Percentiles rank a stretch among this genome's conserved stretches.
phyloP scores from a whole-genome alignment of 371 early-diverging fungal genomes.

The Rhizopus sp. region DNA sequence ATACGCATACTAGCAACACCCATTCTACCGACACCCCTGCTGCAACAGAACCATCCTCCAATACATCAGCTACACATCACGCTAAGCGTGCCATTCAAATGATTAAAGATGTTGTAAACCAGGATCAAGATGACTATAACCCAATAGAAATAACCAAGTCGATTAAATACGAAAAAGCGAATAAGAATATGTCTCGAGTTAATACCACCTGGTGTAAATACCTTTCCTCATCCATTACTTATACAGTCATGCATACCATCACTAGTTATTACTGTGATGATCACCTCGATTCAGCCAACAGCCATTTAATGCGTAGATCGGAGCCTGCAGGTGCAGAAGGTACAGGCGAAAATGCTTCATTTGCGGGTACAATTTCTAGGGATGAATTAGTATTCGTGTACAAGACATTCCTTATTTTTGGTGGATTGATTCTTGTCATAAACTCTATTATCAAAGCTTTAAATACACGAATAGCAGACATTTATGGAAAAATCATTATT shows the following conservation, averaged over 20 bases:
- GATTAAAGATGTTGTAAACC: neutral
- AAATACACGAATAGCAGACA: constrained; percentile 46
- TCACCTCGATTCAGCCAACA: neutral
- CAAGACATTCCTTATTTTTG: constrained; percentile 50
- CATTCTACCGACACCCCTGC: constrained; percentile 3
- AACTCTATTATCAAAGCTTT: constrained; percentile 53
- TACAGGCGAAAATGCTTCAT: constrained; percentile 15
- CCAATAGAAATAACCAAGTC: constrained; percentile 6
- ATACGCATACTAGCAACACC: no score
- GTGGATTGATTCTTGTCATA: constrained; percentile 44
- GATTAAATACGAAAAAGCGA: neutral
- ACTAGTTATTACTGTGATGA: constrained; percentile 1
- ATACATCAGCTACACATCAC: neutral
- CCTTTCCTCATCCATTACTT: neutral
- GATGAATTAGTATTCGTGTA: constrained; percentile 45
- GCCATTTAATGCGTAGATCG: constrained; percentile 19
- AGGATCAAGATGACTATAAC: constrained; percentile 1
- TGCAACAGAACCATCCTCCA: neutral
- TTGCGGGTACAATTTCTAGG: constrained; percentile 11
- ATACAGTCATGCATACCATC: constrained; percentile 5
- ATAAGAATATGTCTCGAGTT: neutral
- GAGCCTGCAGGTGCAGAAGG: constrained; percentile 19
- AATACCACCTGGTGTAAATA: constrained; percentile 11
- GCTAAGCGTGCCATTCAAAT: constrained; percentile 16
- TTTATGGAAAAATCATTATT: constrained; percentile 50